A percentile compares a stretch with the other conserved stretches of the same genome.
Conservation (phyloP, 768 basidiomycete genomes). For the Termitomyces sp. region DNA sequence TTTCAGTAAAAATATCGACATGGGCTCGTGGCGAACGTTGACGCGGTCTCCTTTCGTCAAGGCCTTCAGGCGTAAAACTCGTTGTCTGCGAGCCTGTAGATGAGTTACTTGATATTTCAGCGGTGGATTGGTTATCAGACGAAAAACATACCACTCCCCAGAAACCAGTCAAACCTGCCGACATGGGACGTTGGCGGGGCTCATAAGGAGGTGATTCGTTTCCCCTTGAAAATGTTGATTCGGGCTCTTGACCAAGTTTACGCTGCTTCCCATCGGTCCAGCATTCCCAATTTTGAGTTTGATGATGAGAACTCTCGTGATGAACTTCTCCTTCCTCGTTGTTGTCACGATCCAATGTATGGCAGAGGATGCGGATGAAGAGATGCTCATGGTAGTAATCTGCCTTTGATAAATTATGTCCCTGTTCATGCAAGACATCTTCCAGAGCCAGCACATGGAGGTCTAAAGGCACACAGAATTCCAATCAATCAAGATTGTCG, state of each 20-base stretch:
- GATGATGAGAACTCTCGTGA: background rate
- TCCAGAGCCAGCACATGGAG: constrained; percentile 63
- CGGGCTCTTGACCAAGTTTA: background rate
- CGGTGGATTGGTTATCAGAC: background rate
- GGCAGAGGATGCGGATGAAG: constrained; percentile 55
- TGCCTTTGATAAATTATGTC: constrained; percentile 42
- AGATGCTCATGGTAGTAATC: constrained; percentile 52
- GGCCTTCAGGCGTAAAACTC: constrained; percentile 19
- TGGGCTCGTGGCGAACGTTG: constrained; percentile 41
- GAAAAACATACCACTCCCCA: constrained; percentile 15
- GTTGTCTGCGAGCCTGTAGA: constrained; percentile 12
- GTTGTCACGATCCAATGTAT: constrained; percentile 28
- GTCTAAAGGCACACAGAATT: constrained; percentile 27
- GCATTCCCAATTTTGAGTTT: background rate
- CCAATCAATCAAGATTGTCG: background rate
- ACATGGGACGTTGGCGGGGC: background rate
- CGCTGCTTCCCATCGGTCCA: no score
- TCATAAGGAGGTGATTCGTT: background rate
- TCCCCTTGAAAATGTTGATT: background rate
- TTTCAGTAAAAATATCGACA: constrained; percentile 64
- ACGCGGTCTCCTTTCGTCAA: constrained; percentile 53
- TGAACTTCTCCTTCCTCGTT: constrained; percentile 2
- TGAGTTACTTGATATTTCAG: background rate
- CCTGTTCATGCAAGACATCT: constrained; percentile 53
- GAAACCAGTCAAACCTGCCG: constrained; percentile 16